Evolutionary conservation across 352 stramenopile genomes (phyloP), one percentile per base, ranked within the genome.

Genomic region (Blastocystis sp.): DNA sequence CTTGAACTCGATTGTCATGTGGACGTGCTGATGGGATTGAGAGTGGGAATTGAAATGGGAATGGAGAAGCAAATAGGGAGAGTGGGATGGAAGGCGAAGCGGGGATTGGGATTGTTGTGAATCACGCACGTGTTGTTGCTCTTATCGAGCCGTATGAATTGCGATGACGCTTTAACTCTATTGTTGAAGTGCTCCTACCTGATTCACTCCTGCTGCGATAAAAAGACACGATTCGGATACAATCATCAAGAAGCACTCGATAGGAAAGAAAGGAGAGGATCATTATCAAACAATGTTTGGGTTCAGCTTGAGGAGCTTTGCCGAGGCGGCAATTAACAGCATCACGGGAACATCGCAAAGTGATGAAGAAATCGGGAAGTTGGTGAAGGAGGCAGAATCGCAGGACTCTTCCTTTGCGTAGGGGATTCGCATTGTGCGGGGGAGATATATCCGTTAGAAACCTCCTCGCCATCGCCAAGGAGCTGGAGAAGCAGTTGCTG

Each of bases 271-370:
- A 69, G 21, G 17, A 69, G 17, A 69, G 10, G 10, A 76, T 41
- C 23, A 9, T 76, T 76, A 7, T 34, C 28, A 53, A 28, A 76
- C 5, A 17, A 76, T 76, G 65, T 76, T 76, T 38, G 65, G 65
- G 52, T 76, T 76, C 34, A 76, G 34, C 2, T 38, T 76, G 14
- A 9, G 65, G 14, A 52, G 65, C 52, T 38, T 76, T 28, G 65
- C 65, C 43, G 65, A 76, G n/a, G 65, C 65, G 9, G 65, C 65
- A 76, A 76, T 76, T 41, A 76, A 76, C 52, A 76, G 23, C 9
- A 28, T 76, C 17, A 76, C 65, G 11, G 65, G 65, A 21, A 38
- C 10, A 43, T 53, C 65, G 17, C 23, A 52, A 41, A 59, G 9
- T 19, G 65, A 76, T 52, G 65, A 76, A n/a, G 65, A 76, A 38